phyloP scores from a whole-genome alignment of 768 basidiomycete genomes.

The Suillus bovinus region DNA sequence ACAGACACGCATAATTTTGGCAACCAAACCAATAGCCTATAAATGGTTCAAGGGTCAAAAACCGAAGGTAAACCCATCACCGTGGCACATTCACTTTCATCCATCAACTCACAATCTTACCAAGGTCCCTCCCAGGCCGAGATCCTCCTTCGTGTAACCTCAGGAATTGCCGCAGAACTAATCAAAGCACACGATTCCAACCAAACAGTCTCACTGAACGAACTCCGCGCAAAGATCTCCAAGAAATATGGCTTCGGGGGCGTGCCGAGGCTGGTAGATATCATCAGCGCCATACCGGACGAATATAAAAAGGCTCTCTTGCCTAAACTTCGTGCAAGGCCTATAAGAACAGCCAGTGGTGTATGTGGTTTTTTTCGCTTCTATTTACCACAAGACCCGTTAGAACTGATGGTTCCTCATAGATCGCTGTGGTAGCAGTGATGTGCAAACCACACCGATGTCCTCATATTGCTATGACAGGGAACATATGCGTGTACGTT shows the following conservation, averaged over 20 bases:
- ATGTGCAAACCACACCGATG: constrained; percentile 99
- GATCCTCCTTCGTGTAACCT: constrained; percentile 84
- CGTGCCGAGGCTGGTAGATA: constrained; percentile 93
- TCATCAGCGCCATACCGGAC: constrained; percentile 97
- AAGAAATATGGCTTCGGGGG: constrained; percentile 88
- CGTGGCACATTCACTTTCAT: neutral
- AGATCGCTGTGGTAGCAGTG: constrained; percentile 99
- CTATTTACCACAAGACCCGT: neutral
- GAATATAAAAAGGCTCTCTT: constrained; percentile 92
- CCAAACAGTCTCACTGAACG: constrained; percentile 81
- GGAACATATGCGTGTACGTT: constrained; percentile 96
- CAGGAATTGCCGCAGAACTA: constrained; percentile 92
- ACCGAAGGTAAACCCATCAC: constrained; percentile 32
- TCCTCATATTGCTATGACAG: constrained; percentile 99
- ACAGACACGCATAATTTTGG: neutral
- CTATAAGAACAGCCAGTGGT: constrained; percentile 95
- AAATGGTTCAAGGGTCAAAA: constrained; percentile 44
- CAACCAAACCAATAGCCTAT: no score
- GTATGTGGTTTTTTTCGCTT: constrained; percentile 51
- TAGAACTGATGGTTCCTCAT: neutral
- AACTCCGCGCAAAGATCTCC: constrained; percentile 81
- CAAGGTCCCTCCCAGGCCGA: constrained; percentile 88
- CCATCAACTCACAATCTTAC: constrained; percentile 2
- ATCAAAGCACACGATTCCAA: constrained; percentile 84
- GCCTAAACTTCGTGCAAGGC: constrained; percentile 88